Evolutionary conservation across 108 stramenopile species (phyloP), one percentile per base, ranked within the genome.

Genomic region (Cylindrotheca closterium): DNA sequence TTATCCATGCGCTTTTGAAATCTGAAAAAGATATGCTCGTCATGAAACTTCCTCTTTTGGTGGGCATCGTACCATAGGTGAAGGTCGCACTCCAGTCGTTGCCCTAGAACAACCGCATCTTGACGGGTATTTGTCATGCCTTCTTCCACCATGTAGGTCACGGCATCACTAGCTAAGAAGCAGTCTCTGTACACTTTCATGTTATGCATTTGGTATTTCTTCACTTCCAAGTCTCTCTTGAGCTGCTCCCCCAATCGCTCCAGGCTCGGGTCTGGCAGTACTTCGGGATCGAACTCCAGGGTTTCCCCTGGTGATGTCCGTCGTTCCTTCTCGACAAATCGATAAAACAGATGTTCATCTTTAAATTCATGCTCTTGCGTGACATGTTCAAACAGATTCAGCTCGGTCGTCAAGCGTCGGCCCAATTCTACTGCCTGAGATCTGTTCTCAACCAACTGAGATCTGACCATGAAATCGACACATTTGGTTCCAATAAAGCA

Each of bases 341-440:
- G 55, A 54, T 79, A 87, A 19, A 73, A 88, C 22, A 77, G 56
- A 23, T 64, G 48, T 4, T 72, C 64, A 47, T 91, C 87, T 58
- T 80, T 60, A 27, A 82, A 78, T 31, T 74, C 72, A 30, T 66
- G 65, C 27, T 75, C 58, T 5, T 59, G 53, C 72, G 76, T 28
- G 47, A 30, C 34, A 81, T 75, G 60, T 15, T 34, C 50, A 31
- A 63, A 63, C 10, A 80, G 49, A 28, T 68, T 64, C 24, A 78
- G 45, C 26, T 80, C 70, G 15, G 51, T 52, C 19, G 60, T 61
- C 50, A 89, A 45, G n/a, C 65, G 59, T 24, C 74, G 57, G 18
- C 85, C 80, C 18, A 89, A 59, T 19, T 58, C 58, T 2, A 89
- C 78, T 21, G 85, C 88, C 52, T 87, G 84, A 21, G 61, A 58